These are phyloP conservation scores for Pestalotiopsis sp. DNA, from an alignment of 2,329 filamentous ascomycete species.

Conservation along the genomic window DNA sequence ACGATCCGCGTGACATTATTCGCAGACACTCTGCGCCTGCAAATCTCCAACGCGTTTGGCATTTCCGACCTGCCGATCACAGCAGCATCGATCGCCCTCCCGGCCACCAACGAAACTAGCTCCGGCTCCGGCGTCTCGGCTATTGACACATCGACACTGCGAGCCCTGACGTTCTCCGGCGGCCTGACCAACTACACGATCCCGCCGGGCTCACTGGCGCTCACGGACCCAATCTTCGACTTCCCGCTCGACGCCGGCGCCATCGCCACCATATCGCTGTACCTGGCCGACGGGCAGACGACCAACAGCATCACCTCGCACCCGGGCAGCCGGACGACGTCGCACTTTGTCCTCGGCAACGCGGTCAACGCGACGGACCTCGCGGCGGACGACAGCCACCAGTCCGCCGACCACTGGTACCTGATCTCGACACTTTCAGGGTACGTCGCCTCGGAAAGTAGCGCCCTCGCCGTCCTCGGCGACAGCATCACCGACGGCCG, in stretches of 20 bases:
- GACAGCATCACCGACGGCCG: constrained; percentile 70
- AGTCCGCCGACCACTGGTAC: constrained; percentile 54
- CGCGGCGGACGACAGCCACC: constrained; percentile 18
- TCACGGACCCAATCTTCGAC: constrained; percentile 59
- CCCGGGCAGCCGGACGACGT: constrained; percentile 62
- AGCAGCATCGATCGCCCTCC: constrained; percentile 56
- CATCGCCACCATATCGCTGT: constrained; percentile 59
- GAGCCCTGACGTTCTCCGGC: constrained; percentile 59
- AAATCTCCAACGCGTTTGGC: constrained; percentile 66
- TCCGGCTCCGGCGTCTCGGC: constrained; percentile 49
- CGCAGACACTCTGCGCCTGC: constrained; percentile 57
- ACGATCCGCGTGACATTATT: constrained; percentile 59
- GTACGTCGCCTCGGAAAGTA: constrained; percentile 41
- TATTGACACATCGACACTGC: constrained; percentile 50
- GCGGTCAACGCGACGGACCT: constrained; percentile 46
- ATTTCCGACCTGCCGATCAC: constrained; percentile 59
- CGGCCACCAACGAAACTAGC: constrained; percentile 44
- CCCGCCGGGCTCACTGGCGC: constrained; percentile 56
- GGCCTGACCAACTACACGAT: constrained; percentile 43
- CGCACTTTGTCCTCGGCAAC: constrained; percentile 57
- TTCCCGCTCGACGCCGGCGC: constrained; percentile 50
- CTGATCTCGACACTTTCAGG: constrained; percentile 62
- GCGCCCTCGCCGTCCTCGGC: constrained; percentile 59
- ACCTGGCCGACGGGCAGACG: constrained; percentile 57
- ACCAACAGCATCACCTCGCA: constrained; percentile 61